These are phyloP conservation scores for Phytophthora pistaciae DNA, from an alignment of 352 stramenopile species.

Conservation along the genomic window DNA sequence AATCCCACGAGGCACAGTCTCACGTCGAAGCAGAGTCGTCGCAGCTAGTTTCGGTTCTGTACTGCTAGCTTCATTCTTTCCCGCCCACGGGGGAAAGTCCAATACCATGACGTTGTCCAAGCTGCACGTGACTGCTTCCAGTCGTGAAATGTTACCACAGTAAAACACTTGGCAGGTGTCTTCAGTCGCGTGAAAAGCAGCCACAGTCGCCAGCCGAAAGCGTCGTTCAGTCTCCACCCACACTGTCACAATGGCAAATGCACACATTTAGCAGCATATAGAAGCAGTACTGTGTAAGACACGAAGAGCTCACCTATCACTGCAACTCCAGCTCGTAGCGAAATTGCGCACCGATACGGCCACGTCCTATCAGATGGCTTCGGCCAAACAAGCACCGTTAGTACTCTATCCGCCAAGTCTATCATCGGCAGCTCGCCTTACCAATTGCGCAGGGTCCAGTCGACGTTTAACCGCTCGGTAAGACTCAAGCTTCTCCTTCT, in stretches of 20 bases:
- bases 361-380: constrained; percentile 31
- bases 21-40: constrained; percentile 39
- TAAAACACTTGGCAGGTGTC: constrained; percentile 46
- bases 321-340: constrained; percentile 28
- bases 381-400: background rate
- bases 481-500: constrained; percentile 73
- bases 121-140: constrained; percentile 45
- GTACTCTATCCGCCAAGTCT: background rate
- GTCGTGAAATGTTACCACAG: constrained; percentile 19
- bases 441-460: constrained; percentile 20
- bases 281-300: constrained; percentile 2
- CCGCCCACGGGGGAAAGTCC: constrained; percentile 34
- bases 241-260: constrained; percentile 32
- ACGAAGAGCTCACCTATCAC: constrained; percentile 41
- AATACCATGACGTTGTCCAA: constrained; percentile 72
- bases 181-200: constrained; percentile 34
- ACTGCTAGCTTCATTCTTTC: constrained; percentile 3
- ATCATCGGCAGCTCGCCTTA: constrained; percentile 4
- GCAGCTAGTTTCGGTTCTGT: constrained; percentile 19
- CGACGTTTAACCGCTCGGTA: constrained; percentile 58
- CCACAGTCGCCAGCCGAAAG: constrained; percentile 51
- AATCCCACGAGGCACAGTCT: background rate
- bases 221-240: constrained; percentile 42
- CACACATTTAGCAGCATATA: constrained; percentile 1
- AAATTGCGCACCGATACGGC: constrained; percentile 28